Evolutionary conservation across 192 early-diverging fungal genomes (phyloP), one percentile per base, ranked within the genome.

Genomic region (Coemansia sp.): DNA sequence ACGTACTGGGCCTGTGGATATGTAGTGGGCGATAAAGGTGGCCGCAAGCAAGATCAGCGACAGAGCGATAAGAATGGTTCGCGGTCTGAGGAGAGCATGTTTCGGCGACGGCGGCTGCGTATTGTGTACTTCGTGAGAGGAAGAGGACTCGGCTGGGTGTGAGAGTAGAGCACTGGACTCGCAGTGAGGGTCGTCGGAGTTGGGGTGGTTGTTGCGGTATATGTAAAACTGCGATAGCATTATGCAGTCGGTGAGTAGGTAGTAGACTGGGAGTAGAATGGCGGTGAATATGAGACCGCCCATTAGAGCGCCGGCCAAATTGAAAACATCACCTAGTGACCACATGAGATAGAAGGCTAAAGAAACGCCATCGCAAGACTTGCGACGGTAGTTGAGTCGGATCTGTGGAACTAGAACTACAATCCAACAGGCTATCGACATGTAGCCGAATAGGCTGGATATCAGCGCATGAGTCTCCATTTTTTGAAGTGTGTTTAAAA

Each of bases 391-490:
- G 76, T 93, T 95, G 71, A 88, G 87, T 65, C 79, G 89, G 41
- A 95, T 76, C 85, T 95, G 92, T 11, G 93, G 93, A 36, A 88
- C 80, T 66, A 91, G 91, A 44, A 95, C 93, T 33, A 92, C 80
- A 52, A 95, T 69, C 92, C 93, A 95, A 74, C 92, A 93, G 12
- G 71, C 78, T 22, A 92, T 89, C n/a, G 90, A 92, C 24, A 88
- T 46, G 64, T 90, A 90, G 34, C 91, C 92, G 49, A 77, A 76
- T 24, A 63, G n/a, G 41, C 44, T 72, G 3, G 74, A 80, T 11
- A 73, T 40, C 1, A 80, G n/a, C n/a, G 42, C 44, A 60, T 60
- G 22, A 24, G 36, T 36, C 20, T 16, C 46, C 65, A 75, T 27
- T 38, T 9, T 20, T 11, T 6, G n/a, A n/a, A n/a, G n/a, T n/a